These are phyloP conservation scores for Syzygium aromaticum DNA, from an alignment of 345 rosid species.

Conservation along the genomic window DNA sequence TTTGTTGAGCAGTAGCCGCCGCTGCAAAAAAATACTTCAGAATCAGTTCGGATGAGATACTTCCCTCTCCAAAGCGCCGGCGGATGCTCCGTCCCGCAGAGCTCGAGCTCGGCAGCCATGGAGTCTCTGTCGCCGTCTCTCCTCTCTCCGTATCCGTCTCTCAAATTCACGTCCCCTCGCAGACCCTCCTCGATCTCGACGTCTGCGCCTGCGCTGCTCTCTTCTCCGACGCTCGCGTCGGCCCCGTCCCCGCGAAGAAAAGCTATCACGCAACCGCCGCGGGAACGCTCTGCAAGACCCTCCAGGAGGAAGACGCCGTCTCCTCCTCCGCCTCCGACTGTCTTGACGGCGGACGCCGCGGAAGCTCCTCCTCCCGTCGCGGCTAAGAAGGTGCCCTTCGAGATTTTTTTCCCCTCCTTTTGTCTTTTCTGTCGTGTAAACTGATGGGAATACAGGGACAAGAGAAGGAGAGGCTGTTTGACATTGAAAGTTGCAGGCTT, in stretches of 20 bases:
- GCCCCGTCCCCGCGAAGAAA: slow-evolving; percentile 10
- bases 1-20: background rate
- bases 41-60: background rate
- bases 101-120: slow-evolving; percentile 12
- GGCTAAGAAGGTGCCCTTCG: slow-evolving; percentile 40
- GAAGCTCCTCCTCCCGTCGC: slow-evolving; percentile 5
- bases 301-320: slow-evolving; percentile 10
- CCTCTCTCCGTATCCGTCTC: slow-evolving; percentile 7
- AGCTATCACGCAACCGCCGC: background rate
- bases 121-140: slow-evolving; percentile 20
- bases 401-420: background rate
- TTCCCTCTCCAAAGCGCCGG: background rate
- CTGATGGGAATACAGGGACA: background rate
- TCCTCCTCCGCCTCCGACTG: background rate
- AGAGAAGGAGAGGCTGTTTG: background rate
- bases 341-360: background rate
- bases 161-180: background rate
- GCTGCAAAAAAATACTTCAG: background rate
- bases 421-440: background rate
- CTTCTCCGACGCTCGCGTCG: background rate
- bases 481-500: background rate
- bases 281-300: slow-evolving; percentile 8
- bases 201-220: slow-evolving; percentile 5
- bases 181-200: slow-evolving; percentile 4
- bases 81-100: background rate